Evolutionary conservation across 176 grass and related monocot species (phyloP).

Genomic region (Musa beccarii): DNA sequence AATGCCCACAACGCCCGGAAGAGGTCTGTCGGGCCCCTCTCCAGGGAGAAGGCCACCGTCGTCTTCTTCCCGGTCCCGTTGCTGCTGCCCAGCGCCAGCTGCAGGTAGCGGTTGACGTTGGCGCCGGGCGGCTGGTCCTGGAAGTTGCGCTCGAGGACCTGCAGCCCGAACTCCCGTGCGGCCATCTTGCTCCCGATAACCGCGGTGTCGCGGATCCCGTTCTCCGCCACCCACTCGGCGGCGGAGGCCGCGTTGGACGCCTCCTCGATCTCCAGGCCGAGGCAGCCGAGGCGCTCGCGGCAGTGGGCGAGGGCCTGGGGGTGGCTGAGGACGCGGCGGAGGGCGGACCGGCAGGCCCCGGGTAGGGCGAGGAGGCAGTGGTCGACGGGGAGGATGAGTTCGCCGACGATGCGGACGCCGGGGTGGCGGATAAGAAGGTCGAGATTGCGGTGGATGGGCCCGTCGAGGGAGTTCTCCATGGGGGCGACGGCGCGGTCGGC

Average conservation of each 20-base stretch:
- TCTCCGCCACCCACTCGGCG: constrained; percentile 15
- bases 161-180: constrained; percentile 22
- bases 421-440: constrained; percentile 34
- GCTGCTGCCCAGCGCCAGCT: constrained; percentile 4
- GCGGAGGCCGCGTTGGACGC: constrained; percentile 14
- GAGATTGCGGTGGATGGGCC: constrained; percentile 26
- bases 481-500: constrained; percentile 29
- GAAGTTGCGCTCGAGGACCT: constrained; percentile 19
- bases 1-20: constrained; percentile 8
- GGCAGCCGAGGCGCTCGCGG: neutral
- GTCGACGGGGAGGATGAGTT: constrained; percentile 30
- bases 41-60: constrained; percentile 8
- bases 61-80: neutral
- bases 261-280: constrained; percentile 22
- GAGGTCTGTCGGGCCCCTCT: neutral
- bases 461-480: constrained; percentile 34
- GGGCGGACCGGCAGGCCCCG: neutral
- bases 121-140: constrained; percentile 13
- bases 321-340: constrained; percentile 31
- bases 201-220: constrained; percentile 24
- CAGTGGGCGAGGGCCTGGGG: constrained; percentile 30
- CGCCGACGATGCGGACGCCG: constrained; percentile 18
- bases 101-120: constrained; percentile 27
- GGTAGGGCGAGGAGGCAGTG: constrained; percentile 29
- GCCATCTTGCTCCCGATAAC: constrained; percentile 27